Conservation (phyloP, 2,329 filamentous ascomycete genomes). For the Venturia effusa region DNA sequence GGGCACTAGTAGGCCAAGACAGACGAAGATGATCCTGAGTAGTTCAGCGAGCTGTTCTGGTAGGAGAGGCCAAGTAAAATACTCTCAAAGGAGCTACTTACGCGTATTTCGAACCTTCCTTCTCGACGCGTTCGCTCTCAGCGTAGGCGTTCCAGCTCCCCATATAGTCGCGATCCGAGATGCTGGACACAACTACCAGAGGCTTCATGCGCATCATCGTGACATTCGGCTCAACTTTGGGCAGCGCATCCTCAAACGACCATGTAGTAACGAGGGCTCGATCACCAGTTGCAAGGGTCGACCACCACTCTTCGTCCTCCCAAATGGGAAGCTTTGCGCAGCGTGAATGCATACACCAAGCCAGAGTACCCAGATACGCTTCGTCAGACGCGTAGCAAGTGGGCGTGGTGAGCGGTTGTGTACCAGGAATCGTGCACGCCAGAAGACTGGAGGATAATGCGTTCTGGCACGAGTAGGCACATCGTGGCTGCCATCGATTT, state of each 20-base stretch:
- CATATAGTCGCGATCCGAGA: neutral
- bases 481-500: neutral
- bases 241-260: neutral
- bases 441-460: neutral
- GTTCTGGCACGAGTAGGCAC: neutral
- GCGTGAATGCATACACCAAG: conserved; percentile 15
- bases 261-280: neutral
- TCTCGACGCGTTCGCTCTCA: neutral
- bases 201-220: neutral
- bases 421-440: neutral
- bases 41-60: neutral
- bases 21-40: conserved; percentile 16
- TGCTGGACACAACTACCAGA: neutral
- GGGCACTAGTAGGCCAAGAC: conserved; percentile 19
- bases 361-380: conserved; percentile 15
- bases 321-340: conserved; percentile 13
- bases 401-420: neutral
- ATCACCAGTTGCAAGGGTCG: neutral
- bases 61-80: too few species aligned
- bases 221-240: neutral
- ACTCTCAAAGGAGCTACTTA: neutral
- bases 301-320: conserved; percentile 15
- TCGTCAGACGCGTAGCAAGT: conserved; percentile 17
- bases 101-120: neutral
- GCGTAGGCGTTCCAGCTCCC: neutral